Evolutionary conservation across 202 grass and related monocot species (phyloP).

Genomic region (Panicum hallii): DNA sequence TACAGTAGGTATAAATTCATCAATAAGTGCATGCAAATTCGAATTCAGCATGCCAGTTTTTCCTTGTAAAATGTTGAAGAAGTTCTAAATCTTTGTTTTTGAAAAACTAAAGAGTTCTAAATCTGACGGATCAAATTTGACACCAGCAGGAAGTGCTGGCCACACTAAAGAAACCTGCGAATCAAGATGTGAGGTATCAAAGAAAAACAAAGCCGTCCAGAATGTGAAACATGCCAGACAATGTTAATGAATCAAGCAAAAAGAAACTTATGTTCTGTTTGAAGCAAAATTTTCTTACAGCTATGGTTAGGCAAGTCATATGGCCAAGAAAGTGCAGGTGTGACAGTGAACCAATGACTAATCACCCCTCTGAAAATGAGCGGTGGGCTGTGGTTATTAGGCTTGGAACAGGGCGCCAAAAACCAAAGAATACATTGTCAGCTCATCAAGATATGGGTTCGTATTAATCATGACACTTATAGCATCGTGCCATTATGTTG

Average conservation of each 20-base stretch:
- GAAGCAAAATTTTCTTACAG: neutral
- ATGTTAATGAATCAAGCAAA: no score
- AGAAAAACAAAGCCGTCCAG: no score
- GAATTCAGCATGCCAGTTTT: slow-evolving; percentile 48
- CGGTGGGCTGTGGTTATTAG: neutral
- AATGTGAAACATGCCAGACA: no score
- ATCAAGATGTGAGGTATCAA: no score
- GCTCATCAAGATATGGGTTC: neutral
- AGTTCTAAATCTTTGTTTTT: no score
- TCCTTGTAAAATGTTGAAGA: slow-evolving; percentile 65
- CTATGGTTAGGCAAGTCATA: neutral
- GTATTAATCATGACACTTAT: neutral
- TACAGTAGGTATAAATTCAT: slow-evolving; percentile 77
- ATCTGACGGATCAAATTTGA: slow-evolving; percentile 86
- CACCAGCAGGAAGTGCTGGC: slow-evolving; percentile 64
- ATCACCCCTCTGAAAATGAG: neutral
- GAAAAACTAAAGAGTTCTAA: slow-evolving; percentile 22
- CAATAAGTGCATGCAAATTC: slow-evolving; percentile 47
- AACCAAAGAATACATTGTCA: neutral
- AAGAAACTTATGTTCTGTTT: neutral
- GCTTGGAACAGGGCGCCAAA: neutral
- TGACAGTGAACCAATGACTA: neutral
- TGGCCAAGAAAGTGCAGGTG: neutral
- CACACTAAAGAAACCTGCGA: slow-evolving; percentile 56
- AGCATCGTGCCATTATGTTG: neutral